phyloP scores from a whole-genome alignment of 257 asterid genomes.

The Mitragyna speciosa region DNA sequence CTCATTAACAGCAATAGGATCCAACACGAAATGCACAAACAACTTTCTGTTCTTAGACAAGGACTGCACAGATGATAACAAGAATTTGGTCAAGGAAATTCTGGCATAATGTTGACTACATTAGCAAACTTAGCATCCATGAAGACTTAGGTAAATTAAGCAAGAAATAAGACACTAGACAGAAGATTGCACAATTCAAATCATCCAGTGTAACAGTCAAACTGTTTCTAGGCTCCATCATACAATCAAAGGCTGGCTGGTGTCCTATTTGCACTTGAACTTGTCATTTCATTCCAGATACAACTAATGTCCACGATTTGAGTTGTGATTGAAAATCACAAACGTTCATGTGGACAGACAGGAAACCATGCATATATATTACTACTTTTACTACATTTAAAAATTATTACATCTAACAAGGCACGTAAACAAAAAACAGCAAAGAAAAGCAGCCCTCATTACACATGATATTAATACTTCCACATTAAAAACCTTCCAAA shows the following conservation, averaged over 20 bases:
- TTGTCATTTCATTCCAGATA: neutral
- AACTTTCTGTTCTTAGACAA: slow-evolving; percentile 51
- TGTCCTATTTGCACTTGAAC: neutral
- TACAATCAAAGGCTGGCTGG: neutral
- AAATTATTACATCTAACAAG: no score
- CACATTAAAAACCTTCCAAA: no score
- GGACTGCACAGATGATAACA: slow-evolving; percentile 41
- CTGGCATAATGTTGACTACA: slow-evolving; percentile 4
- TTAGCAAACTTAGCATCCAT: neutral
- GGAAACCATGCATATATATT: neutral
- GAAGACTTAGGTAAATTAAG: neutral
- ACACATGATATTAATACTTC: no score
- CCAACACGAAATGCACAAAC: slow-evolving; percentile 78
- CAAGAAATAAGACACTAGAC: neutral
- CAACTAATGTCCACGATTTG: neutral
- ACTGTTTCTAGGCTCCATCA: neutral
- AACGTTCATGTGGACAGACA: neutral
- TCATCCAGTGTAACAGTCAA: neutral
- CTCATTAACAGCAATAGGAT: slow-evolving; percentile 56
- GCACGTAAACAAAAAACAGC: no score
- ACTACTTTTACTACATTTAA: no score
- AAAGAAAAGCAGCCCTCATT: no score
- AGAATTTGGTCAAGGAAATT: neutral
- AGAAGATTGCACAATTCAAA: neutral
- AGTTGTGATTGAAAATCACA: neutral